Evolutionary conservation across 495 filamentous ascomycete species (phyloP), one percentile per base, ranked within the genome.

Genomic region (Penicillium verhagenii): DNA sequence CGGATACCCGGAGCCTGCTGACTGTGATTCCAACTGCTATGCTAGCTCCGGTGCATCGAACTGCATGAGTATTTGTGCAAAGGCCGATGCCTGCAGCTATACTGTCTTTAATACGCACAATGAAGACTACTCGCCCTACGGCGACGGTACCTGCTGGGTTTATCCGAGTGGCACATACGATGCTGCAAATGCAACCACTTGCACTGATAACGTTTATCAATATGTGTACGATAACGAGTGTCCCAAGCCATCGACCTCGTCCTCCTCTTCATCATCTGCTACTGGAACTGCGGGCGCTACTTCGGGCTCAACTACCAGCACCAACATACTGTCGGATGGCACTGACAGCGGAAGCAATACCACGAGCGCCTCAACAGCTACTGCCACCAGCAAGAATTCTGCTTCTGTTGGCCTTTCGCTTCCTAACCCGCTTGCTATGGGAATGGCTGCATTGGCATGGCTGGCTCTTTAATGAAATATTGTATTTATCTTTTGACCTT

Each of bases 11-110:
- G n/a, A 50, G 58, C 61, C 47, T 20, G 8, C 57, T 47, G 38
- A 28, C 35, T 54, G 61, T 39, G 60, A 51, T 37, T 1, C 56
- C 20, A 25, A 43, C 37, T 67, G 64, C 21, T 1, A 1, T 51
- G 64, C 64, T 19, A 67, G 64, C 52, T 26, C 53, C 43, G 64
- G 56, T 51, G 61, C 61, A 50, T 18, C 49, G 31, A 13, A 54
- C 57, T 66, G 63, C 57, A 47, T 66, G 54, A 66, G 63, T 55
- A 24, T 21, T 28, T 66, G 63, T 60, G 54, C 54, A 39, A 48
- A 61, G 54, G 60, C 60, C 57, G 60, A 61, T 54, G 48, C 60
- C 19, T 66, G 63, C 54, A 61, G 49, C 57, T 66, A 66, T 58
- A 60, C 46, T 16, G 57, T 66, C 51, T 66, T 64, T 49, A 64